Percentiles rank a stretch among this genome's conserved stretches.
phyloP scores from a whole-genome alignment of 805 yeast genomes.

The Metschnikowia drakensbergensis region DNA sequence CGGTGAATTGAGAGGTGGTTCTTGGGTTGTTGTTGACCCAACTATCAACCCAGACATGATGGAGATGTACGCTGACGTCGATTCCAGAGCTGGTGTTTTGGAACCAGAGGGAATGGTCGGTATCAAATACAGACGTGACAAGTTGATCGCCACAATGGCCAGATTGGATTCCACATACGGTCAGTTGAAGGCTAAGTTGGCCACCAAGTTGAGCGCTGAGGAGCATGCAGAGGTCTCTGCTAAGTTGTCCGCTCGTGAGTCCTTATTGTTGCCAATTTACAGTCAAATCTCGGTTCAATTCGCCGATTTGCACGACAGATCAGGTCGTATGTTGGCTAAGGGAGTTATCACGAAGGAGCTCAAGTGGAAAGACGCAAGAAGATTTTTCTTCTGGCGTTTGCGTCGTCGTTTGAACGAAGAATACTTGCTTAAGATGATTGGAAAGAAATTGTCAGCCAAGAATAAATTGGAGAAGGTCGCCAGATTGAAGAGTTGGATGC shows the following conservation, averaged over 20 bases:
- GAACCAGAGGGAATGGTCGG: conserved; percentile 99
- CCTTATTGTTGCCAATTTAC: conserved; percentile 77
- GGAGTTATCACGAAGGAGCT: conserved; percentile 83
- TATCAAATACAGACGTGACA: conserved; percentile 93
- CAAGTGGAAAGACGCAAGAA: conserved; percentile 83
- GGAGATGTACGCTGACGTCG: conserved; percentile 98
- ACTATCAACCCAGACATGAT: conserved; percentile 94
- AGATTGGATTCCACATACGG: conserved; percentile 79
- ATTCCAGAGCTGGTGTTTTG: conserved; percentile 94
- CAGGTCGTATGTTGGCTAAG: conserved; percentile 96
- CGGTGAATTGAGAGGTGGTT: conserved; percentile 99
- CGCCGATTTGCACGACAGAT: conserved; percentile 96
- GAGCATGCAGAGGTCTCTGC: conserved; percentile 63
- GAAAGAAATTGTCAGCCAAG: conserved; percentile 51
- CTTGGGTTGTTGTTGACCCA: conserved; percentile 99
- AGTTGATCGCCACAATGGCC: conserved; percentile 83
- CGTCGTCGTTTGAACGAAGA: conserved; percentile 95
- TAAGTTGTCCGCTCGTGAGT: conserved; percentile 74
- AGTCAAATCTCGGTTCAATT: conserved; percentile 91
- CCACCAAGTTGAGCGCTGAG: conserved; percentile 51
- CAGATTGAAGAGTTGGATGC: conserved; percentile 84
- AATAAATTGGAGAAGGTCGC: conserved; percentile 81
- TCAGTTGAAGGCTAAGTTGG: conserved; percentile 59
- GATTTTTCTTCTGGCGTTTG: conserved; percentile 98
- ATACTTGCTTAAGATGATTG: conserved; percentile 72